Evolutionary conservation across 177 flowering plant genomes (phyloP).

Genomic region (Telopea speciosissima): DNA sequence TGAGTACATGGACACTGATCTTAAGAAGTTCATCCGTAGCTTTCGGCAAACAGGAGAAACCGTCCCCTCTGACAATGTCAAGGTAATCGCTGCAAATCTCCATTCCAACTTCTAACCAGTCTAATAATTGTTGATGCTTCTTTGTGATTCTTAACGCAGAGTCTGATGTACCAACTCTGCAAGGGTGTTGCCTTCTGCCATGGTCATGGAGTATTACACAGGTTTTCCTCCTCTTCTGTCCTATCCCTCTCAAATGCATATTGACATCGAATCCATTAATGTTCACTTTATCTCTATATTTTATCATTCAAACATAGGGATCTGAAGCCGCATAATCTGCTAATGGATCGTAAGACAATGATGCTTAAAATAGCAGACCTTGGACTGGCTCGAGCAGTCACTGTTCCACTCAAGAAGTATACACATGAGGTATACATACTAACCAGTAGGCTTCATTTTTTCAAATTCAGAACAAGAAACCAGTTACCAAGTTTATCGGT

Average conservation of each 20-base stretch:
- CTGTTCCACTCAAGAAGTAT: conserved; percentile 80
- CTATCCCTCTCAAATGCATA: background rate
- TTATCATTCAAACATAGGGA: conserved; percentile 38
- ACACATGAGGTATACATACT: conserved; percentile 66
- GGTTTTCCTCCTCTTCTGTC: conserved; percentile 25
- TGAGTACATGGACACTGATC: conserved; percentile 94
- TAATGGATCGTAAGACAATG: conserved; percentile 75
- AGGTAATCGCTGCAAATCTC: conserved; percentile 30
- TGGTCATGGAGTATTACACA: conserved; percentile 84
- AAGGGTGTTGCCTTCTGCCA: conserved; percentile 93
- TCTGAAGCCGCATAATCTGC: conserved; percentile 85
- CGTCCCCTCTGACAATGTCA: conserved; percentile 46
- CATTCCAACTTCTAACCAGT: too few relatives aligned
- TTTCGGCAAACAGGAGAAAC: conserved; percentile 48
- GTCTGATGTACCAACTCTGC: conserved; percentile 92
- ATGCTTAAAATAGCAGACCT: conserved; percentile 90
- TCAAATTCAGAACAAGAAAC: background rate
- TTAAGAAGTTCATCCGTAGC: conserved; percentile 35
- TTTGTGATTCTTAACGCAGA: conserved; percentile 28
- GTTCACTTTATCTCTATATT: background rate
- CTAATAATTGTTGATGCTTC: background rate
- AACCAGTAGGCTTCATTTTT: background rate
- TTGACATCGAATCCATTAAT: background rate
- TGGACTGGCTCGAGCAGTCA: conserved; percentile 83
- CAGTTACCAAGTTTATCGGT: background rate